Conservation (phyloP, 148 eudicot genomes). For the Rhododendron molle region DNA sequence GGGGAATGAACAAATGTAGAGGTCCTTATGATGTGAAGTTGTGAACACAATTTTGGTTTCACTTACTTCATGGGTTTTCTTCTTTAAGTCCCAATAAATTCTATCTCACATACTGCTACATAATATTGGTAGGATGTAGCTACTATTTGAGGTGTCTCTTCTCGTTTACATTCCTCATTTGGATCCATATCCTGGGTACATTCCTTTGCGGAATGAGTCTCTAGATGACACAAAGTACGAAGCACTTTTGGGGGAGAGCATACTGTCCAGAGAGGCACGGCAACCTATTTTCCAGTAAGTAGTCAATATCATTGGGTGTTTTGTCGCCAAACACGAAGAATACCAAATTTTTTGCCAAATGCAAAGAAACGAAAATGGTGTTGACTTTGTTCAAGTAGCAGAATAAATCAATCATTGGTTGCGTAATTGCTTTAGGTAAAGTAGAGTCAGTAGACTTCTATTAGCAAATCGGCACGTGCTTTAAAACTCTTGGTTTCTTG, state of each 20-base stretch:
- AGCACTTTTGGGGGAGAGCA: constrained; percentile 44
- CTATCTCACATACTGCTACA: neutral
- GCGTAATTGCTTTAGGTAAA: neutral
- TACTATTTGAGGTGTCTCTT: constrained; percentile 39
- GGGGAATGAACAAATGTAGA: neutral
- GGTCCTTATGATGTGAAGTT: neutral
- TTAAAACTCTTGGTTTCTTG: neutral
- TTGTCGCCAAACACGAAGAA: neutral
- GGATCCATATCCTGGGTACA: constrained; percentile 48
- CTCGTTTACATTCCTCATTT: constrained; percentile 44
- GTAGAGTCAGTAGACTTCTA: neutral
- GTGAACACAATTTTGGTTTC: neutral
- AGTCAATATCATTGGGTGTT: neutral
- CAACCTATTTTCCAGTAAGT: constrained; percentile 55
- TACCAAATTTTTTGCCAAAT: neutral
- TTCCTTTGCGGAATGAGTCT: constrained; percentile 37
- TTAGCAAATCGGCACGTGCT: neutral
- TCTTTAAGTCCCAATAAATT: neutral
- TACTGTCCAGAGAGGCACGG: constrained; percentile 58
- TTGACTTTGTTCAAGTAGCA: neutral
- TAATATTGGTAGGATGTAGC: constrained; percentile 27
- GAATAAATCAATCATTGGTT: neutral
- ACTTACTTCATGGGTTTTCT: neutral
- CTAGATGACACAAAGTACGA: constrained; percentile 38
- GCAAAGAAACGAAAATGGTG: neutral